Conservation (phyloP, 1,139 yeast genomes). For the Wickerhamomyces sp. region DNA sequence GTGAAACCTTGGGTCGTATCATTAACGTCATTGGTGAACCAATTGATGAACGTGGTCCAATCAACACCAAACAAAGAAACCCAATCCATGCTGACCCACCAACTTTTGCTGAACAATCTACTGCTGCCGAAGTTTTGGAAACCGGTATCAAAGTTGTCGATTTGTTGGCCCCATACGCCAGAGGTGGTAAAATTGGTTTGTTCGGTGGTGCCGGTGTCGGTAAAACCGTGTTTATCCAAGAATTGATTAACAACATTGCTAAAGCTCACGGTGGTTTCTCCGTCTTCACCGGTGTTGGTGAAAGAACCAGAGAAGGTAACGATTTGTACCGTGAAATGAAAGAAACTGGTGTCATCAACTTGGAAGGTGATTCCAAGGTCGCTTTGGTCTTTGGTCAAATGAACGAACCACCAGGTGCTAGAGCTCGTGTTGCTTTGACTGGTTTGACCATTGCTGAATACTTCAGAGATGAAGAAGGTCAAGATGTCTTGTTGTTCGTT, state of each 20-base stretch:
- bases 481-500: constrained; percentile 98
- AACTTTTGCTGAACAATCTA: constrained; percentile 91
- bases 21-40: constrained; percentile 99
- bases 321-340: constrained; percentile 99
- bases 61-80: constrained; percentile 84
- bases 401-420: constrained; percentile 99
- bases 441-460: constrained; percentile 99
- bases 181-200: constrained; percentile 99
- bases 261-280: constrained; percentile 99
- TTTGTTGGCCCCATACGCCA: constrained; percentile 98
- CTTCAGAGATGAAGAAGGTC: constrained; percentile 99
- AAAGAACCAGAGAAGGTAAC: constrained; percentile 99
- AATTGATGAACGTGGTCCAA: constrained; percentile 99
- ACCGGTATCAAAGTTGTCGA: constrained; percentile 99
- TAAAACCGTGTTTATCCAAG: constrained; percentile 99
- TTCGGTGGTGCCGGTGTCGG: constrained; percentile 99
- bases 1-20: constrained; percentile 98
- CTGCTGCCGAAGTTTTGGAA: constrained; percentile 96
- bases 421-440: constrained; percentile 99
- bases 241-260: constrained; percentile 98
- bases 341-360: constrained; percentile 99
- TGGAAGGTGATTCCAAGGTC: constrained; percentile 99
- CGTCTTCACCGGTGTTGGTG: constrained; percentile 99
- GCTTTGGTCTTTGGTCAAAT: constrained; percentile 99
- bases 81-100: constrained; percentile 99